Conservation (phyloP, 108 stramenopile genomes). For the Stephanodiscus minutulus region DNA sequence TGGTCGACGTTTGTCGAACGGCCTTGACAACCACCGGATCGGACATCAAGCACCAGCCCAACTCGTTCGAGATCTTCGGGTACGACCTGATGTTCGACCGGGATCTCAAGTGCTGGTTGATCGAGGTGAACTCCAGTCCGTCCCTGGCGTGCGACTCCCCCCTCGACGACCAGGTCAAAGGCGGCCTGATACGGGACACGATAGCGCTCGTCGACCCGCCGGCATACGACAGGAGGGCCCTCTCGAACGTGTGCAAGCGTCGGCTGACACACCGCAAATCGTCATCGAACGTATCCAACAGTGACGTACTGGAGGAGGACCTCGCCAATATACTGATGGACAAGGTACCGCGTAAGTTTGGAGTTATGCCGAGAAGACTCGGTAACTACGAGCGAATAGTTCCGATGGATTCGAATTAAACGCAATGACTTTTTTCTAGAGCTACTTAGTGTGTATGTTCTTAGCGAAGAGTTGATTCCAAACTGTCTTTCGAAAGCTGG, state of each 20-base stretch:
- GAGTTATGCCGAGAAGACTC: slow-evolving; percentile 34
- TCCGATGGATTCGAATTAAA: not conserved
- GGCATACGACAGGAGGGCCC: slow-evolving; percentile 25
- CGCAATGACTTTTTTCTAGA: too few species aligned
- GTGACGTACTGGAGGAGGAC: slow-evolving; percentile 43
- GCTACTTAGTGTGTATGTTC: too few species aligned
- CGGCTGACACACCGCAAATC: slow-evolving; percentile 45
- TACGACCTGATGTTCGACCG: slow-evolving; percentile 85
- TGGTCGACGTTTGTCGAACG: slow-evolving; percentile 76
- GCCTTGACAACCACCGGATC: slow-evolving; percentile 67
- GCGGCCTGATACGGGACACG: slow-evolving; percentile 45
- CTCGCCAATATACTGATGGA: slow-evolving; percentile 27
- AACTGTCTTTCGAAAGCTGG: too few species aligned
- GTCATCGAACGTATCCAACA: slow-evolving; percentile 19
- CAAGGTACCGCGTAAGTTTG: slow-evolving; percentile 35
- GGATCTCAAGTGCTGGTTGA: slow-evolving; percentile 81
- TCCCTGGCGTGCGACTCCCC: slow-evolving; percentile 53
- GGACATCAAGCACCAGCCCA: slow-evolving; percentile 66
- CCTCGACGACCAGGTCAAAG: slow-evolving; percentile 48
- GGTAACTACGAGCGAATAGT: slow-evolving; percentile 16
- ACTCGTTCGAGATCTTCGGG: slow-evolving; percentile 90
- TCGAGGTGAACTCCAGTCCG: slow-evolving; percentile 89
- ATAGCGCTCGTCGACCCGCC: slow-evolving; percentile 49
- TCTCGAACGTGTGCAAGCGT: slow-evolving; percentile 38
- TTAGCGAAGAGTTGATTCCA: too few species aligned